phyloP scores from a whole-genome alignment of 305 asterid genomes.

The Striga hermonthica region DNA sequence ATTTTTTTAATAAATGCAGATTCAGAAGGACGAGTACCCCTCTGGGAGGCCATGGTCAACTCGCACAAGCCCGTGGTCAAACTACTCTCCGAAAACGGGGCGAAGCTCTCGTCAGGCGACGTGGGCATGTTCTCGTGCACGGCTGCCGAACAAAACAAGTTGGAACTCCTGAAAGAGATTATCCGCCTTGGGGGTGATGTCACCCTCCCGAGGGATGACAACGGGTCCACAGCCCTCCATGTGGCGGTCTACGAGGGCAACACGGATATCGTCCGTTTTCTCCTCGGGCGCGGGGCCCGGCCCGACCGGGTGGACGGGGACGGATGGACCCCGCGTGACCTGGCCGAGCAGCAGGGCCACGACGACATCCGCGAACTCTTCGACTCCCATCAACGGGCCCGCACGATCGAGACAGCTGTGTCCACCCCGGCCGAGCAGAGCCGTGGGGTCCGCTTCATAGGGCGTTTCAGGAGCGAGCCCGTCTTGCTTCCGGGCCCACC shows the following conservation, averaged over 20 bases:
- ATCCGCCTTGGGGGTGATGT: conserved; percentile 57
- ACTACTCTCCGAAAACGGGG: conserved; percentile 54
- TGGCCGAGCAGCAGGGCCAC: conserved; percentile 87
- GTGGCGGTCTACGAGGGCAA: conserved; percentile 78
- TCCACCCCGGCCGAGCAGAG: conserved; percentile 42
- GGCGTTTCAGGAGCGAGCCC: conserved; percentile 65
- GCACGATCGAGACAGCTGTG: conserved; percentile 33
- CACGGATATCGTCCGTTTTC: conserved; percentile 56
- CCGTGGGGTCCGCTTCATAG: conserved; percentile 62
- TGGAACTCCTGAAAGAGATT: conserved; percentile 51
- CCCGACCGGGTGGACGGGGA: conserved; percentile 48
- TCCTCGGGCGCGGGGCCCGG: conserved; percentile 57
- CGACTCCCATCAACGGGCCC: conserved; percentile 36
- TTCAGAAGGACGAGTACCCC: conserved; percentile 72
- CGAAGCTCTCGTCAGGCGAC: conserved; percentile 59
- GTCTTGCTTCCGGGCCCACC: background rate
- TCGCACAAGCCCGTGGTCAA: conserved; percentile 49
- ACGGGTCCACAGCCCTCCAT: conserved; percentile 64
- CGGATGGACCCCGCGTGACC: conserved; percentile 63
- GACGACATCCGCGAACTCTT: conserved; percentile 68
- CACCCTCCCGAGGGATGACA: conserved; percentile 42
- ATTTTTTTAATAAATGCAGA: no score
- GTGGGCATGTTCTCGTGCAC: conserved; percentile 57
- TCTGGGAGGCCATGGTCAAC: conserved; percentile 81
- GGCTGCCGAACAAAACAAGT: conserved; percentile 59